A percentile compares a stretch with the other conserved stretches of the same genome.
phyloP scores from a whole-genome alignment of 2,329 filamentous ascomycete genomes.

The Sporothrix brunneoviolacea region DNA sequence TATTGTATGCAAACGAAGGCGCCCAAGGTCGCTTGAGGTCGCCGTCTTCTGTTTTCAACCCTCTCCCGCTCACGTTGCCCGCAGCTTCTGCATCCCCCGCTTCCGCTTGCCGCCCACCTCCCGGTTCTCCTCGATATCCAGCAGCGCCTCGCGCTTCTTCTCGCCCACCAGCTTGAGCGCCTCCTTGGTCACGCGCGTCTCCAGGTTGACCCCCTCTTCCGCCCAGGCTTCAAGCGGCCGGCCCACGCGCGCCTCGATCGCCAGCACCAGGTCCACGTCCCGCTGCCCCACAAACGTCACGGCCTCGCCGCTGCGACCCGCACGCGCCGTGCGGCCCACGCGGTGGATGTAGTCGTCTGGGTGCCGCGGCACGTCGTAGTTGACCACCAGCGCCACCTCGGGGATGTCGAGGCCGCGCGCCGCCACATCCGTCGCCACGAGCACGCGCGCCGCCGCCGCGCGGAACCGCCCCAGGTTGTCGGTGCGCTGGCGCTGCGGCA shows the following conservation, averaged over 20 bases:
- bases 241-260: conserved; percentile 79
- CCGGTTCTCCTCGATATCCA: conserved; percentile 86
- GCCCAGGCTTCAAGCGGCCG: conserved; percentile 74
- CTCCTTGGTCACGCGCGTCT: conserved; percentile 78
- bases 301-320: conserved; percentile 73
- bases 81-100: conserved; percentile 52
- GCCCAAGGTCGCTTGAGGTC: too few species aligned
- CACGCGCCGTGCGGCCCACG: conserved; percentile 90
- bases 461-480: conserved; percentile 89
- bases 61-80: conserved; percentile 15
- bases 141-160: conserved; percentile 84
- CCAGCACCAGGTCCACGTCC: conserved; percentile 83
- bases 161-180: conserved; percentile 85
- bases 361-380: conserved; percentile 94
- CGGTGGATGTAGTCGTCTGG: conserved; percentile 97
- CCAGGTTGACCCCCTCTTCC: conserved; percentile 91
- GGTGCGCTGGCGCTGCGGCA: conserved; percentile 77
- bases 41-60: not conserved
- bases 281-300: conserved; percentile 88
- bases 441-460: conserved; percentile 76
- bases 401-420: conserved; percentile 93
- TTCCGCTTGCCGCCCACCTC: conserved; percentile 85
- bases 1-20: too few species aligned
- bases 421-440: conserved; percentile 93
- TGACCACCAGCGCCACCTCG: conserved; percentile 81